Evolutionary conservation across 2,329 filamentous ascomycete genomes (phyloP).

Genomic region (Colletotrichum truncatum): DNA sequence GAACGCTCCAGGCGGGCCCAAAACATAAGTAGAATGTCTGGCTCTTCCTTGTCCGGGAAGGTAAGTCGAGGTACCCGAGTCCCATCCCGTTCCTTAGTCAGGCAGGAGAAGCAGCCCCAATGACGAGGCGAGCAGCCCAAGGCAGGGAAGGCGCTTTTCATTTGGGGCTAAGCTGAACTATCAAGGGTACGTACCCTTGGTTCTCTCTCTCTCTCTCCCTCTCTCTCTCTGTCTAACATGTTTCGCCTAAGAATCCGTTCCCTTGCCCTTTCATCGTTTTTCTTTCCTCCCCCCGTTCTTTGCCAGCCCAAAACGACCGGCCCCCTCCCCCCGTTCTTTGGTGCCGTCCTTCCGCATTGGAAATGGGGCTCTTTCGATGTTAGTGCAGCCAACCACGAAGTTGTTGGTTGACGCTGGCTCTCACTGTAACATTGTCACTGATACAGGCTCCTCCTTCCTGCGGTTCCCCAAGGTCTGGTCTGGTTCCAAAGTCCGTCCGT

Average conservation of each 20-base stretch:
- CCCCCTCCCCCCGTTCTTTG: background rate
- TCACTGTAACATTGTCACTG: conserved; percentile 7
- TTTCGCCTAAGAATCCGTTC: too few relatives aligned
- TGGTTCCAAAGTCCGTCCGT: background rate
- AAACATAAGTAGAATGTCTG: background rate
- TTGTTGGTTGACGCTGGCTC: background rate
- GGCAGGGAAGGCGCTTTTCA: background rate
- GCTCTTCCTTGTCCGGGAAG: background rate
- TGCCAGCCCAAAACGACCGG: background rate
- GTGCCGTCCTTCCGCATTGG: conserved; percentile 19
- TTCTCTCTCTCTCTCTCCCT: background rate
- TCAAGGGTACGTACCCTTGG: background rate
- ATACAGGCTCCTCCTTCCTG: conserved; percentile 1
- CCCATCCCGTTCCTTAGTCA: conserved; percentile 8
- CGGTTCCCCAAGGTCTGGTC: background rate
- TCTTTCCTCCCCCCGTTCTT: background rate
- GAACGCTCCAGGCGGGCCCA: background rate
- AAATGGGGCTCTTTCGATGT: conserved; percentile 9
- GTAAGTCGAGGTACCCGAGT: background rate
- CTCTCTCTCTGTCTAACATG: background rate
- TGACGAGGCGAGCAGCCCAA: background rate
- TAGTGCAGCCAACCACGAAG: background rate
- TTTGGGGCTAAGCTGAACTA: conserved; percentile 13
- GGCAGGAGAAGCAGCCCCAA: background rate
- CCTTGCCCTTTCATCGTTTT: background rate